Conservation (phyloP, 2,329 filamentous ascomycete genomes). For the Berkeleyomyces rouxiae region DNA sequence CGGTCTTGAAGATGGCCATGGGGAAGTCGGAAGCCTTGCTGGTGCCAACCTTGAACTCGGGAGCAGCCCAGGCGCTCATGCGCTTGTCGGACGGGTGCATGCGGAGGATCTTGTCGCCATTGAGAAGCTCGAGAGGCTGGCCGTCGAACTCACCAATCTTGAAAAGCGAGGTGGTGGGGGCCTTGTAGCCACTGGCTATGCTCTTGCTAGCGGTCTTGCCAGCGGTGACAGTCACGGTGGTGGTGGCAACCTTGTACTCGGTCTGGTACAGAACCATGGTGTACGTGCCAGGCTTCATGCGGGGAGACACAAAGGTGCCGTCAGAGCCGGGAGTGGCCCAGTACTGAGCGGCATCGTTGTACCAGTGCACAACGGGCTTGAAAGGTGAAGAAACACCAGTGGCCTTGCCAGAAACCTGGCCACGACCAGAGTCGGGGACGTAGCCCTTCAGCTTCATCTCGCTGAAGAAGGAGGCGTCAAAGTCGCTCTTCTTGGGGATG, state of each 20-base stretch:
- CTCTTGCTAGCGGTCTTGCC: slow-evolving; percentile 31
- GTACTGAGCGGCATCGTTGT: slow-evolving; percentile 45
- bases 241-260: slow-evolving; percentile 37
- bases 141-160: slow-evolving; percentile 51
- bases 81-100: slow-evolving; percentile 53
- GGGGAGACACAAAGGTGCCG: slow-evolving; percentile 44
- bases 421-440: slow-evolving; percentile 37
- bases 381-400: slow-evolving; percentile 36
- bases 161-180: slow-evolving; percentile 38
- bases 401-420: slow-evolving; percentile 43
- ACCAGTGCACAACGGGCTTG: slow-evolving; percentile 47
- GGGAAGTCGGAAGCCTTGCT: slow-evolving; percentile 37
- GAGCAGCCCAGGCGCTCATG: slow-evolving; percentile 43
- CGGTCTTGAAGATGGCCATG: slow-evolving; percentile 47
- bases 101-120: slow-evolving; percentile 47
- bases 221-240: slow-evolving; percentile 32
- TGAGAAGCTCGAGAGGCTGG: slow-evolving; percentile 45
- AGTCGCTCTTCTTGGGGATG: slow-evolving; percentile 29
- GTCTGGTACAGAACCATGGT: slow-evolving; percentile 49
- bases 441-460: slow-evolving; percentile 41
- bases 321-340: slow-evolving; percentile 40
- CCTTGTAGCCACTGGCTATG: slow-evolving; percentile 31
- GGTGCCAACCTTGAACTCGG: slow-evolving; percentile 44
- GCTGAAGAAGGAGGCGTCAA: slow-evolving; percentile 43
- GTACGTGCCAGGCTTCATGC: slow-evolving; percentile 52